Evolutionary conservation across 345 rosid species (phyloP).

Genomic region (Eucalyptus viminalis): DNA sequence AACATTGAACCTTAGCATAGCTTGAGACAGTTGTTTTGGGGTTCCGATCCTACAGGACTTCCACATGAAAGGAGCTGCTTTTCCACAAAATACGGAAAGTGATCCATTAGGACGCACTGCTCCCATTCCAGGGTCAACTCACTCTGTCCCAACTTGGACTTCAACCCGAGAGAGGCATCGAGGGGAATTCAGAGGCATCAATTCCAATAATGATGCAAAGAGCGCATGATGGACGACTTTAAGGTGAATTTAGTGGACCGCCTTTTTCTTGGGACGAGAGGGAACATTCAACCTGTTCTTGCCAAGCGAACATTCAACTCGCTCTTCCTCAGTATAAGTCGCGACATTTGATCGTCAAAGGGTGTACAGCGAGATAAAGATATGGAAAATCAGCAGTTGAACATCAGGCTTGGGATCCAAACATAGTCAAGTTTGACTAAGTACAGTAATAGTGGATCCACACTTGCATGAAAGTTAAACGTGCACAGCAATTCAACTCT

Average conservation of each 20-base stretch:
- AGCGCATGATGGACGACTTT: neutral
- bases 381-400: neutral
- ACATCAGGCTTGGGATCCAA: neutral
- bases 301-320: neutral
- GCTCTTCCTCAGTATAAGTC: neutral
- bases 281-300: neutral
- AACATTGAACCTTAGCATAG: neutral
- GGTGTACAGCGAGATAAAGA: neutral
- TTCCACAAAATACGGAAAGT: neutral
- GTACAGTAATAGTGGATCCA: neutral
- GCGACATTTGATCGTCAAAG: neutral
- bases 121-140: neutral
- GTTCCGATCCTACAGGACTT: neutral
- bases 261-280: neutral
- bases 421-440: neutral
- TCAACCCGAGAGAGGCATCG: neutral
- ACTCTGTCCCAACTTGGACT: neutral
- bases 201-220: neutral
- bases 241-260: neutral
- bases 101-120: neutral
- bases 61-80: neutral
- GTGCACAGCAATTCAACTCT: neutral
- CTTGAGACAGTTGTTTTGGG: neutral
- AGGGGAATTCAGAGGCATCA: neutral
- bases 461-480: neutral